These are phyloP conservation scores for Penicillium coprophilum DNA, from an alignment of 495 filamentous ascomycete species.

Conservation along the genomic window DNA sequence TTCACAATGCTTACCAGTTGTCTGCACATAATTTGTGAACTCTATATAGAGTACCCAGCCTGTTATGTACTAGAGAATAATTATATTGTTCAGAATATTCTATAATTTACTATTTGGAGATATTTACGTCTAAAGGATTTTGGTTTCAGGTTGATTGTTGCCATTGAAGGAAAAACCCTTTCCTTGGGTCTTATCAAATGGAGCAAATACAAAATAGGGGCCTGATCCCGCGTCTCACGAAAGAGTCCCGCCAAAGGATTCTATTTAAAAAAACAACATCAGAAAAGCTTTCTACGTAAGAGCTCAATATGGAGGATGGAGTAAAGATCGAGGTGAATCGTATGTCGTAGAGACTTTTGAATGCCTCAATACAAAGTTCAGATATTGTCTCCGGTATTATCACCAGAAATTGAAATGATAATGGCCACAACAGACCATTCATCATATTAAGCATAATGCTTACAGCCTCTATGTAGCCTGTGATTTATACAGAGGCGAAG, in stretches of 20 bases:
- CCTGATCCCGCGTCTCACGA: neutral
- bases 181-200: neutral
- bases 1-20: neutral
- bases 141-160: slow-evolving; percentile 9
- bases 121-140: neutral
- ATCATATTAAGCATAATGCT: neutral
- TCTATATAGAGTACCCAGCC: neutral
- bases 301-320: neutral
- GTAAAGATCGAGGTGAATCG: neutral
- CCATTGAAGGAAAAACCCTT: neutral
- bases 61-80: neutral
- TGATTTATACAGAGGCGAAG: neutral
- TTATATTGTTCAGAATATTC: neutral
- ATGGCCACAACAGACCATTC: neutral
- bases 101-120: neutral
- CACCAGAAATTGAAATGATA: neutral
- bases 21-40: neutral
- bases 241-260: neutral
- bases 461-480: neutral
- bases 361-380: neutral
- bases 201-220: slow-evolving; percentile 5
- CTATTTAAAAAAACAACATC: neutral
- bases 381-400: neutral
- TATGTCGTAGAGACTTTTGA: neutral
- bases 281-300: neutral